Base-by-base conservation (phyloP, 2,329 filamentous ascomycete species). In the Periglandula ipomoeae region DNA sequence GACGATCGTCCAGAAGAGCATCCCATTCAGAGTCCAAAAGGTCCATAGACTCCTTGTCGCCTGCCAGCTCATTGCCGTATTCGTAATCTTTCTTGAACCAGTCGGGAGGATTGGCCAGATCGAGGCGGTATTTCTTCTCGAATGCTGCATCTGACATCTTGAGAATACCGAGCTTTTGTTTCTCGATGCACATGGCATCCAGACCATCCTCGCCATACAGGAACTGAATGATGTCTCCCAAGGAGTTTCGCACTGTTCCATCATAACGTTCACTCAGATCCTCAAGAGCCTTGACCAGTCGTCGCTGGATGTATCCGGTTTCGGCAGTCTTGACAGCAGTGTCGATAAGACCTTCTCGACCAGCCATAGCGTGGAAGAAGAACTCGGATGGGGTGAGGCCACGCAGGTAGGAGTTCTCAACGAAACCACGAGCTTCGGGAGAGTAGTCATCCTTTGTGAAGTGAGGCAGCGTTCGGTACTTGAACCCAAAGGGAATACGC, bases 351-450 rank as follows among this genome's bases (percentile, higher is more conserved):
- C 93, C 93, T 71, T 98, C 93, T 74, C 93, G 84, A 89, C 93
- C 93, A 76, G 93, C 93, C 93, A 98, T 98, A 63, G 93, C 93
- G 79, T 98, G 93, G 78, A 98, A 98, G 74, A 96, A 98, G 72
- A 98, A 98, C 59, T 98, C 93, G 1, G 87, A 85, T 0, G 93
- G 93, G 0, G 94, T 98, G 51, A 98, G 73, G 49, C 93, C 93
- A 74, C 93, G 87, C 11, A 98, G 80, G 60, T 98, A 98, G 0
- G 93, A 98, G 70, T 98, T 98, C 69, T 98, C 93, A 19, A 98
- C 93, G 62, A 98, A 98, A 38, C 93, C 93, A 72, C 93, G 85
- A 41, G 93, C 91, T 65, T 96, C 90, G 10, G 93, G 89, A 19
- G 91, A 97, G 68, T 97, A 98, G 66, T 98, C 94, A 60, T 98